Evolutionary conservation across 2,329 filamentous ascomycete species (phyloP), one percentile per base, ranked within the genome.

Genomic region (Chaetomium globosum): DNA sequence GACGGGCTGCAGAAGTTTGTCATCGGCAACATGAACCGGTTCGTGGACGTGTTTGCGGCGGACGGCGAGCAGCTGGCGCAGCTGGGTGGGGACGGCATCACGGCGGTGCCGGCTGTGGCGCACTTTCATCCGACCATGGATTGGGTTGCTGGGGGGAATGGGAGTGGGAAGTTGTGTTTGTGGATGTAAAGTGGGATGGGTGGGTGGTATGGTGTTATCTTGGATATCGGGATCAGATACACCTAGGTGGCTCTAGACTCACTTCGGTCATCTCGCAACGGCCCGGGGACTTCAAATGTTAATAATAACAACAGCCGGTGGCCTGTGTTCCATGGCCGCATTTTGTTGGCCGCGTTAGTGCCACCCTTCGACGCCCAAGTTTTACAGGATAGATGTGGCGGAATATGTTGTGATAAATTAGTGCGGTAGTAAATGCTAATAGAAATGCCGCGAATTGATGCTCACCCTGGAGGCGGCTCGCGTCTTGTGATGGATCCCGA

Each of bases 21-120:
- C 28, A 94, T 99, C 64, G 95, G 92, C 1, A 99, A 98, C 71
- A 98, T 98, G 95, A 97, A 96, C 74, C 87, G 95, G 1, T 98
- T 97, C 72, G 92, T 98, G 1, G 95, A 99, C 74, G 85, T 99
- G 0, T 99, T 90, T 75, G 90, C 89, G 0, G 84, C 87, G 0
- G 85, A 90, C 57, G 95, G 95, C 0, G 89, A 92, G 72, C 94
- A 98, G 75, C 79, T 99, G 4, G 94, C 91, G 0, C 94, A 98
- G 76, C 77, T 96, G 0, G 92, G 89, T 1, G 92, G 93, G 0
- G 92, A 96, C 0, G 91, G 90, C 0, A 96, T 99, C 71, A 97
- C 93, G 0, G 95, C 95, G 7, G 95, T 99, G 4, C 95, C 95
- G 2, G 92, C 95, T 0, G 95, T 96, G 0, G 91, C 93, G 0